Conservation (phyloP, 306 rosid species). For the Amphicarpaea edgeworthii region DNA sequence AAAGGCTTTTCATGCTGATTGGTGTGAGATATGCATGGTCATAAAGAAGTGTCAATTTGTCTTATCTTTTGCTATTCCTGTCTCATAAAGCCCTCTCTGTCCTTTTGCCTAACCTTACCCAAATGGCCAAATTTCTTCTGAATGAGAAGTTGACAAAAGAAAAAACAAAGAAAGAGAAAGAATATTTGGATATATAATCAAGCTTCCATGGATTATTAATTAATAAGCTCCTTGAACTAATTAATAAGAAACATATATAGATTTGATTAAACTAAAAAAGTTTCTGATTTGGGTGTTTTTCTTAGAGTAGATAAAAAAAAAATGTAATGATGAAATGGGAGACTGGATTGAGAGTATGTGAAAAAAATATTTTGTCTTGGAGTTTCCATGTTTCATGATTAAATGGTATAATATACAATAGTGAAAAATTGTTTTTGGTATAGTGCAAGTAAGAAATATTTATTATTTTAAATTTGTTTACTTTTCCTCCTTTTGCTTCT, state of each 20-base stretch:
- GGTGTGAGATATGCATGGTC: not conserved
- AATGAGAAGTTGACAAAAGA: not conserved
- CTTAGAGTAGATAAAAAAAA: not conserved
- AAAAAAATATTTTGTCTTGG: not conserved
- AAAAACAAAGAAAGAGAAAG: not conserved
- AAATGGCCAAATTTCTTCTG: not conserved
- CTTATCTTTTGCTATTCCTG: not conserved
- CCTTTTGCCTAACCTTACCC: not conserved
- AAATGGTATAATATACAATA: not conserved
- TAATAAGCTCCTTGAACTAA: not conserved
- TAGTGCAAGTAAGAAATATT: not conserved
- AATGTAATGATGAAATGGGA: not conserved
- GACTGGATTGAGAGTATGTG: not conserved
- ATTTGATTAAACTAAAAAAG: not conserved
- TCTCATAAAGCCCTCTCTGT: constrained; percentile 1
- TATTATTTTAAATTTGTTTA: not conserved
- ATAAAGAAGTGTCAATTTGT: not conserved
- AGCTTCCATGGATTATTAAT: not conserved
- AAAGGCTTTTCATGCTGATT: not conserved
- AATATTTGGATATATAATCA: not conserved
- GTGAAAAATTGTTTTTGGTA: not conserved
- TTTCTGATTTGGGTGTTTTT: not conserved
- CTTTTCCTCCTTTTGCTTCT: not conserved
- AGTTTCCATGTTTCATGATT: not conserved
- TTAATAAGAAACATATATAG: not conserved